Conservation (phyloP, 148 eudicot genomes). For the Vaccinium myrtillus region DNA sequence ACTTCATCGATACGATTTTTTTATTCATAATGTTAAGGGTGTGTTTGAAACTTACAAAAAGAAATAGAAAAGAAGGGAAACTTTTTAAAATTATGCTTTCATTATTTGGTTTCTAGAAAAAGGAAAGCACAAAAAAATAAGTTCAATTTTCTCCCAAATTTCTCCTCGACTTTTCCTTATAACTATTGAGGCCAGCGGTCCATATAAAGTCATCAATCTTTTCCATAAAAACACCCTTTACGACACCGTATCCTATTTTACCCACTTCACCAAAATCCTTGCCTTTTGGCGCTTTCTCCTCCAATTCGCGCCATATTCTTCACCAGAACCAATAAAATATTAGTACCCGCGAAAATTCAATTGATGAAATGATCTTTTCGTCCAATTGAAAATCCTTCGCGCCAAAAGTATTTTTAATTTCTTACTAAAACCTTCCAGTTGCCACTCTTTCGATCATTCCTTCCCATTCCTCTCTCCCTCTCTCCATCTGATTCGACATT, state of each 20-base stretch:
- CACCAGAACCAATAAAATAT: neutral
- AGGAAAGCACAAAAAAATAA: too few species aligned
- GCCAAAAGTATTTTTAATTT: neutral
- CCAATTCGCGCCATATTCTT: neutral
- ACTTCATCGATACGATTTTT: too few species aligned
- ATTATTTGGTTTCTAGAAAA: too few species aligned
- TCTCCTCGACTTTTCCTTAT: too few species aligned
- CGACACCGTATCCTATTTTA: neutral
- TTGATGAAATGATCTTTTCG: neutral
- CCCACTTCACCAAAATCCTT: neutral
- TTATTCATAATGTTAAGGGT: too few species aligned
- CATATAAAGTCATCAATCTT: neutral
- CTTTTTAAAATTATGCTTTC: too few species aligned
- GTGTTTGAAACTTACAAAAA: too few species aligned
- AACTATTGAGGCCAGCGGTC: too few species aligned
- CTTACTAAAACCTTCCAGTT: neutral
- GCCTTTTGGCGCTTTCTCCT: neutral
- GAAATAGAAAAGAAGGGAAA: too few species aligned
- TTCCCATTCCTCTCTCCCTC: neutral
- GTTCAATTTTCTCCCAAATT: too few species aligned
- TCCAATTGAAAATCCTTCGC: neutral
- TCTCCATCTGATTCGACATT: neutral
- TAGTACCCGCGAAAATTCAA: too few species aligned
- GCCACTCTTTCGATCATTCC: neutral
- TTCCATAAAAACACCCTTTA: neutral